A percentile compares a stretch with the other conserved stretches of the same genome.
These are phyloP conservation scores for Globisporangium okanoganense DNA, from an alignment of 352 stramenopile genomes.

Conservation along the genomic window DNA sequence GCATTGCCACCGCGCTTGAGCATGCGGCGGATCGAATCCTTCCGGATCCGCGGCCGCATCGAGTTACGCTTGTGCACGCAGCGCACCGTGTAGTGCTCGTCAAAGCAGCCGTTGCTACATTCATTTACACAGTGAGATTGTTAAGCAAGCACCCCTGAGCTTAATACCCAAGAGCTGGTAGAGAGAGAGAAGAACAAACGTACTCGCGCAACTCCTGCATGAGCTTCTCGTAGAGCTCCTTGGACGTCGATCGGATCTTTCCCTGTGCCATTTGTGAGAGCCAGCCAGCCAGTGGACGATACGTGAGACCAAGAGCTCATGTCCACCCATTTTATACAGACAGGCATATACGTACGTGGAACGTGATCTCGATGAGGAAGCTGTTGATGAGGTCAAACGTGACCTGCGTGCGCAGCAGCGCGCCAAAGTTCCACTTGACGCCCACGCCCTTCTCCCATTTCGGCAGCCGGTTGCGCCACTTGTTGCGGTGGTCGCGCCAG, in stretches of 20 bases:
- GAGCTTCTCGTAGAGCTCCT: slow-evolving; percentile 31
- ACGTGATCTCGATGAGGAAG: slow-evolving; percentile 48
- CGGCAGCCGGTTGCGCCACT: neutral
- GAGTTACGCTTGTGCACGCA: slow-evolving; percentile 39
- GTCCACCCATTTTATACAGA: neutral
- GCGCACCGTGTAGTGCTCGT: slow-evolving; percentile 35
- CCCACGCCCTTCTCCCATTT: slow-evolving; percentile 9
- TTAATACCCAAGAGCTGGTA: neutral
- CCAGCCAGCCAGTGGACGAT: neutral
- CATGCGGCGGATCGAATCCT: slow-evolving; percentile 24
- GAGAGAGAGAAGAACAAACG: slow-evolving; percentile 4
- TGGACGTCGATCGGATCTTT: slow-evolving; percentile 25
- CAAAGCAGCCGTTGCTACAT: slow-evolving; percentile 47
- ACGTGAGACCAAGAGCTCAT: neutral
- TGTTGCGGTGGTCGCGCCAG: slow-evolving; percentile 88
- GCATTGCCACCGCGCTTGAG: slow-evolving; percentile 36
- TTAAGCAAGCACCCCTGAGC: neutral
- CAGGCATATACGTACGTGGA: slow-evolving; percentile 38
- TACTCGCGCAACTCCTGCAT: slow-evolving; percentile 46
- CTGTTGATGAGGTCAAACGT: slow-evolving; percentile 57
- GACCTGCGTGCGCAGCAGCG: slow-evolving; percentile 47
- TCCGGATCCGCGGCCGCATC: slow-evolving; percentile 18
- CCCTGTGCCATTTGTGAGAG: slow-evolving; percentile 20
- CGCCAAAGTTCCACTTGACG: slow-evolving; percentile 38
- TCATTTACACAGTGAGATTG: neutral